Conservation (phyloP, 2,329 filamentous ascomycete species). For the Cadophora luteo-olivacea region DNA sequence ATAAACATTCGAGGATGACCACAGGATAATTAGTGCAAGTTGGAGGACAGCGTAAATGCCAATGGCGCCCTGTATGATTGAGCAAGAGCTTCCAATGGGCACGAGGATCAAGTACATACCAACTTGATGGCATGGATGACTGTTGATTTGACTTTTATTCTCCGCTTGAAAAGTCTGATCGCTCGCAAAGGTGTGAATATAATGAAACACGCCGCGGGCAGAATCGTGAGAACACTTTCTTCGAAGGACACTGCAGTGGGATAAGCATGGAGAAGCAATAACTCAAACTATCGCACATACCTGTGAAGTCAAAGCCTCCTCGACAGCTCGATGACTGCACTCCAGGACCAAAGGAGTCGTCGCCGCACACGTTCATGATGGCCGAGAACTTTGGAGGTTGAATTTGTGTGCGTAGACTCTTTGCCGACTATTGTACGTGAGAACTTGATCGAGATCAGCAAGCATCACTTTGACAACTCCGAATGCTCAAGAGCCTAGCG, state of each 20-base stretch:
- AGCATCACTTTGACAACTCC: background rate
- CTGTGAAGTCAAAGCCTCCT: constrained; percentile 14
- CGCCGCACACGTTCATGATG: constrained; percentile 15
- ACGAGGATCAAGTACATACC: background rate
- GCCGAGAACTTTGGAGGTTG: background rate
- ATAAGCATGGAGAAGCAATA: background rate
- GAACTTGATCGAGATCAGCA: background rate
- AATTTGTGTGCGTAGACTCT: background rate
- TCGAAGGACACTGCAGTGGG: constrained; percentile 11
- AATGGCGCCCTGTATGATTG: background rate
- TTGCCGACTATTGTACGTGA: background rate
- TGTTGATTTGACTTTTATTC: constrained; percentile 15
- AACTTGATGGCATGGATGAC: constrained; percentile 8
- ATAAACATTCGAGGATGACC: constrained; percentile 11
- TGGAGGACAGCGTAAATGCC: background rate
- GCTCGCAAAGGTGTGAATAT: constrained; percentile 5
- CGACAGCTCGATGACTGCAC: constrained; percentile 9
- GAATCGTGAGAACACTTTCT: constrained; percentile 15
- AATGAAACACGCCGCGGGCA: constrained; percentile 17
- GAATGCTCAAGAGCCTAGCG: background rate
- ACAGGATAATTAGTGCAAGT: background rate
- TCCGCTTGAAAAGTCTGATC: constrained; percentile 1
- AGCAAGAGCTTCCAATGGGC: background rate
- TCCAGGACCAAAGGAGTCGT: constrained; percentile 4
- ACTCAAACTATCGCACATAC: background rate